Evolutionary conservation across 768 basidiomycete genomes (phyloP).

Genomic region (Lentinula sp.): DNA sequence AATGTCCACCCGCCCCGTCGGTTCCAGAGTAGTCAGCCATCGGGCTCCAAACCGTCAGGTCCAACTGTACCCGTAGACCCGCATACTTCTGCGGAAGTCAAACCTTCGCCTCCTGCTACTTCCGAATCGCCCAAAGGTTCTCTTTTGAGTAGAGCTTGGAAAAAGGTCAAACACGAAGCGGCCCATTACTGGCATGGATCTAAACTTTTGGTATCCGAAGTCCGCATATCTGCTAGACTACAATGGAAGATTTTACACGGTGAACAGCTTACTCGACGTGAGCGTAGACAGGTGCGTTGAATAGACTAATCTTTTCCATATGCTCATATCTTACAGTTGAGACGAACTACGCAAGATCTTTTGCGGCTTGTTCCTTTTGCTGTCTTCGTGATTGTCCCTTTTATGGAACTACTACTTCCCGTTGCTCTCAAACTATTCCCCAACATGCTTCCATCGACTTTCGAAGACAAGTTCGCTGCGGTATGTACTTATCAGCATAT

Average conservation of each 20-base stretch:
- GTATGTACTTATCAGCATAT: slow-evolving; percentile 30
- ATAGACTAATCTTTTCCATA: not conserved
- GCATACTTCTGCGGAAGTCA: slow-evolving; percentile 31
- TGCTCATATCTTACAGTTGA: slow-evolving; percentile 46
- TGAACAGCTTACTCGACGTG: slow-evolving; percentile 84
- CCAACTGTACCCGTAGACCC: slow-evolving; percentile 16
- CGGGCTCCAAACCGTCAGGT: slow-evolving; percentile 7
- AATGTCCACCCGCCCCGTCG: slow-evolving; percentile 16
- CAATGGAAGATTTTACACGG: slow-evolving; percentile 93
- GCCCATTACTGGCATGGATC: slow-evolving; percentile 96
- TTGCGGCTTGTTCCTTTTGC: slow-evolving; percentile 92
- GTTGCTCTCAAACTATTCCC: slow-evolving; percentile 97
- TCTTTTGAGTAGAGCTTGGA: slow-evolving; percentile 69
- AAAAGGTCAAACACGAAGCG: slow-evolving; percentile 91
- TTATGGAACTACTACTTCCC: slow-evolving; percentile 96
- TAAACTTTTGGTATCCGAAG: slow-evolving; percentile 91
- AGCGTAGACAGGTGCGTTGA: slow-evolving; percentile 76
- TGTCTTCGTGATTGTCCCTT: slow-evolving; percentile 92
- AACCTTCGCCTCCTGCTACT: slow-evolving; percentile 42
- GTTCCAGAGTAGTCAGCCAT: slow-evolving; percentile 29
- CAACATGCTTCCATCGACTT: slow-evolving; percentile 97
- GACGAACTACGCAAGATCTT: slow-evolving; percentile 89
- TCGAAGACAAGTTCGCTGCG: slow-evolving; percentile 94
- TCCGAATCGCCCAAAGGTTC: slow-evolving; percentile 36
- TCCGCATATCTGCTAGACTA: slow-evolving; percentile 81